Percentiles rank a stretch among this genome's conserved stretches.
Evolutionary conservation across 176 grass and related monocot genomes (phyloP).

Genomic region (Aegilops umbellulata): DNA sequence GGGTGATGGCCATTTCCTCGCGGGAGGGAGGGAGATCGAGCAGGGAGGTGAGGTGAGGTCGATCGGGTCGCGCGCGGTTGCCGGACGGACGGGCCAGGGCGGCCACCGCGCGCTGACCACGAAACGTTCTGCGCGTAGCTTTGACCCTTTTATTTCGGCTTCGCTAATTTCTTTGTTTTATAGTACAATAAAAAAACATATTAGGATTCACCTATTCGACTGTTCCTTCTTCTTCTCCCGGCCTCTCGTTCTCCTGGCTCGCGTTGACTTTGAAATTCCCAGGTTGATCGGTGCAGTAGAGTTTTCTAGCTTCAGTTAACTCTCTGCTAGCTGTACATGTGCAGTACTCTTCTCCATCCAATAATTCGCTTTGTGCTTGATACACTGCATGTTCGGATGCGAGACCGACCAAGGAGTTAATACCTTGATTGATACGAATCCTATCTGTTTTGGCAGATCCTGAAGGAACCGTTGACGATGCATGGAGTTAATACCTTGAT

Average conservation of each 20-base stretch:
- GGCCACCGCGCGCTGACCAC: slow-evolving; percentile 40
- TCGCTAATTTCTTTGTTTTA: neutral
- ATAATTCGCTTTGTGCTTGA: neutral
- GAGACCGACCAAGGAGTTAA: neutral
- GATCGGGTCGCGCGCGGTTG: slow-evolving; percentile 16
- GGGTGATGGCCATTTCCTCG: neutral
- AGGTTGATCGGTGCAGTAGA: neutral
- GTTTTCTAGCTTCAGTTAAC: neutral
- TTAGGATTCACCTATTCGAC: neutral
- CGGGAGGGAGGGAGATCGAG: neutral
- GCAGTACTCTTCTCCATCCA: neutral
- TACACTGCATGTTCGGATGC: neutral
- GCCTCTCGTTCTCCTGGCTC: neutral
- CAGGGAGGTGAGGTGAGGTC: neutral
- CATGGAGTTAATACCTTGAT: no score
- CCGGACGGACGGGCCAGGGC: slow-evolving; percentile 21
- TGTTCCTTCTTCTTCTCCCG: neutral
- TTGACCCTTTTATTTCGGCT: slow-evolving; percentile 13
- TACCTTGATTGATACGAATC: neutral
- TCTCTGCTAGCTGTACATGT: neutral
- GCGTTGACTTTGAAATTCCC: neutral
- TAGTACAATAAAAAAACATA: no score
- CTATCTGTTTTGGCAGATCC: no score
- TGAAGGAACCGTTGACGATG: no score
- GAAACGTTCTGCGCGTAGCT: slow-evolving; percentile 29